phyloP scores from a whole-genome alignment of 2,329 filamentous ascomycete genomes.

The Shiraia sp. region DNA sequence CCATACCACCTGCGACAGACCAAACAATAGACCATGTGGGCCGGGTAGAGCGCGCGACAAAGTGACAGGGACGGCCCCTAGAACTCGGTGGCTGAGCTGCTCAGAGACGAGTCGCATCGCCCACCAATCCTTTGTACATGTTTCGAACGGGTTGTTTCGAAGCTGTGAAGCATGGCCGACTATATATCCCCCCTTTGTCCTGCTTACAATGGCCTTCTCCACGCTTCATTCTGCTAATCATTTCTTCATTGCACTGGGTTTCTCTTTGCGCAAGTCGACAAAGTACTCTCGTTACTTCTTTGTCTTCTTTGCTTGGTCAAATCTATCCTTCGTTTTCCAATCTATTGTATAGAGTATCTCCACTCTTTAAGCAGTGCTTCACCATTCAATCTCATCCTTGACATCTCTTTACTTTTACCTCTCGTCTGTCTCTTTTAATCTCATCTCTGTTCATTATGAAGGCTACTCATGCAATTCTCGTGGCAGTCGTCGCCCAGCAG shows the following conservation, averaged over 20 bases:
- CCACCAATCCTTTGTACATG: constrained; percentile 20
- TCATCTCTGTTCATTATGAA: constrained; percentile 50
- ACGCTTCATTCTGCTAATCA: constrained; percentile 19
- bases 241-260: constrained; percentile 21
- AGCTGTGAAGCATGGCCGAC: constrained; percentile 15
- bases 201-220: constrained; percentile 9
- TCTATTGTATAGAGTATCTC: constrained; percentile 15
- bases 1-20: constrained; percentile 17
- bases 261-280: constrained; percentile 32
- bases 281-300: constrained; percentile 45
- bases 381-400: constrained; percentile 12
- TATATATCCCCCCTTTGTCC: constrained; percentile 35
- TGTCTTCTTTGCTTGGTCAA: constrained; percentile 36
- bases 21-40: constrained; percentile 19
- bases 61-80: constrained; percentile 22
- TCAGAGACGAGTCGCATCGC: constrained; percentile 13
- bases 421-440: constrained; percentile 18
- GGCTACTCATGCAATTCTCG: constrained; percentile 48
- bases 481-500: constrained; percentile 53
- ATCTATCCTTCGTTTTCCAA: constrained; percentile 27
- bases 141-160: constrained; percentile 38
- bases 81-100: constrained; percentile 34
- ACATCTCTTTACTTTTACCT: constrained; percentile 9
- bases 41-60: constrained; percentile 39
- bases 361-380: constrained; percentile 29